Percentiles rank a stretch among this genome's conserved stretches.
Evolutionary conservation across 768 basidiomycete genomes (phyloP).

Genomic region (Hericium rajendrae): DNA sequence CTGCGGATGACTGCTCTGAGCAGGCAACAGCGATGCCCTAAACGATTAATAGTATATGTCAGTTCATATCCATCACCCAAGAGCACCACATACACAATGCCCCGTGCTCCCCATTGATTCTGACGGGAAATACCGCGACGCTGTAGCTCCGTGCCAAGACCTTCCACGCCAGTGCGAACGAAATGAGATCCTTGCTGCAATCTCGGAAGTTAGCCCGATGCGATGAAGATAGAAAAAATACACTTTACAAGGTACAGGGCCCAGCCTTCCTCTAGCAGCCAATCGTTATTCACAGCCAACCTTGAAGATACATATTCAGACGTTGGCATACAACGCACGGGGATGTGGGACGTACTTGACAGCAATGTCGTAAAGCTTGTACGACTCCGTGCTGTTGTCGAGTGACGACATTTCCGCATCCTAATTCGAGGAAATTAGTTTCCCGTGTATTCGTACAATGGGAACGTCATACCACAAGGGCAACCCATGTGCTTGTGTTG

Average conservation of each 20-base stretch:
- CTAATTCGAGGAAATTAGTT: constrained; percentile 22
- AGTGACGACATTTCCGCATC: constrained; percentile 65
- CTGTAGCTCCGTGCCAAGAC: constrained; percentile 58
- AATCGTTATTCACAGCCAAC: constrained; percentile 56
- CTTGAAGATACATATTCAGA: constrained; percentile 22
- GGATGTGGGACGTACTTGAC: constrained; percentile 36
- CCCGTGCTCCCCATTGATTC: constrained; percentile 64
- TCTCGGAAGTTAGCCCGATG: not conserved
- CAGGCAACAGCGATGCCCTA: constrained; percentile 42
- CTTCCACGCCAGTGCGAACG: constrained; percentile 52
- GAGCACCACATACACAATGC: constrained; percentile 45
- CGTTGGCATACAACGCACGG: not conserved
- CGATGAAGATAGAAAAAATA: not conserved
- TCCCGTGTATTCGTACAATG: not conserved
- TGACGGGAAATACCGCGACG: constrained; percentile 56
- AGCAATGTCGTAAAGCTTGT: constrained; percentile 60
- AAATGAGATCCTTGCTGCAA: constrained; percentile 63
- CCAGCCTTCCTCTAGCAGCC: constrained; percentile 67
- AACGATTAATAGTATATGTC: not conserved
- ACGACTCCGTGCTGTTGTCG: constrained; percentile 43
- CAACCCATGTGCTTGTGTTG: constrained; percentile 60
- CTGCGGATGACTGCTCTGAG: constrained; percentile 35
- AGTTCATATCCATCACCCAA: not conserved
- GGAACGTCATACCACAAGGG: constrained; percentile 43
- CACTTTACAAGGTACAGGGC: constrained; percentile 46